Base-by-base conservation (phyloP, 2,329 filamentous ascomycete species). In the Graphilbum sp. region DNA sequence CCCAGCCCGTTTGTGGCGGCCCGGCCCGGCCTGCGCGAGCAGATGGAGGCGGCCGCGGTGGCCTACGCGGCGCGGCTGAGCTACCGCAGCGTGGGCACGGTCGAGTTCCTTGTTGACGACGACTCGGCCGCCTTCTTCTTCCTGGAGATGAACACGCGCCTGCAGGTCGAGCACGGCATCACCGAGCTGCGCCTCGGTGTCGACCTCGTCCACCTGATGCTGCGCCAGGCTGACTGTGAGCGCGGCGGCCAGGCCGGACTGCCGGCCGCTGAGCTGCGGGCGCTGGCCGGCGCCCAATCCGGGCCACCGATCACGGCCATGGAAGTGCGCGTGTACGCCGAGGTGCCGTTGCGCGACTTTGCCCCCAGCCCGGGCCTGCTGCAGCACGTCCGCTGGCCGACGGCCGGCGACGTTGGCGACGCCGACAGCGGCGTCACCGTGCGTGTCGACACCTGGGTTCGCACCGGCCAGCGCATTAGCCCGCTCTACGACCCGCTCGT, bases 281-380 rank as follows among this genome's bases (percentile, higher is more conserved):
- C 73, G 56, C 32, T n/a, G 10, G 32, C 32, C 17, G 19, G 7
- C 67, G 74, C 45, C 95, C 96, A 54, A 67, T 67, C 23, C 21
- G 21, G 21, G 21, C 21, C 21, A 5, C 66, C 69, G 47, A 75
- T 76, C 0, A 72, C 76, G 51, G 75, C 75, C 0, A 79, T 83
- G 41, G 79, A 84, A 52, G 78, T 75, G 18, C 62, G 79, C 39
- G 79, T 83, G 40, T 83, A 83, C 52, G 79, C 78, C 3, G 79
- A 84, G 49, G 79, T 80, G 43, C 78, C 78, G 6, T 69, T 50
- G 18, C 47, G 49, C 34, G 73, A 75, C 43, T 83, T 82, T 52
- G 71, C 78, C 6, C 78, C 79, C 0, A 72, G 78, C 42, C 79
- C 76, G 2, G 77, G 77, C 10, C 64, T 61, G n/a, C 59, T 83